phyloP scores from a whole-genome alignment of 176 grass and related monocot species.

The Oryza glaberrima region DNA sequence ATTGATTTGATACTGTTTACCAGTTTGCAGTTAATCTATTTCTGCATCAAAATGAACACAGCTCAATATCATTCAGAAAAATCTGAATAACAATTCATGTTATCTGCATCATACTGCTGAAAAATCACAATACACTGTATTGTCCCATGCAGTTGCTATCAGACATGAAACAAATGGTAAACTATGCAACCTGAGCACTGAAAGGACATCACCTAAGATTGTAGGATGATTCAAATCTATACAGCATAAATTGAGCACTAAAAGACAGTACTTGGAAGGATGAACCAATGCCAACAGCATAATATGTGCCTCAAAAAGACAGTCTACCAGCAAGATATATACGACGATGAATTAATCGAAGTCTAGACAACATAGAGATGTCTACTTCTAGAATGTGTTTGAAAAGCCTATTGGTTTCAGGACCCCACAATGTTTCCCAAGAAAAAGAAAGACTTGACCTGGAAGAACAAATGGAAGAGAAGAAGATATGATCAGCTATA shows the following conservation, averaged over 20 bases:
- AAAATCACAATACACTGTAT: too few relatives aligned
- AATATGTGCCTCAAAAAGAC: not conserved
- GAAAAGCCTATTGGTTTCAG: slow-evolving; percentile 11
- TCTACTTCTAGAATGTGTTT: slow-evolving; percentile 39
- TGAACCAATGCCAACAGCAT: slow-evolving; percentile 12
- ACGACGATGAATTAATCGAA: slow-evolving; percentile 5
- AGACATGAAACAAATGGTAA: not conserved
- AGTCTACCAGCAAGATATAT: not conserved
- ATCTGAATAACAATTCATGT: not conserved
- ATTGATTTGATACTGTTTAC: not conserved
- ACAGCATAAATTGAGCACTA: not conserved
- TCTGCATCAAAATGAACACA: not conserved
- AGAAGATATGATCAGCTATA: slow-evolving; percentile 33
- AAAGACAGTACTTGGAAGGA: slow-evolving; percentile 25
- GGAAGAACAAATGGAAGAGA: slow-evolving; percentile 32
- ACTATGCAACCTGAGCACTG: not conserved
- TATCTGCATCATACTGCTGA: not conserved
- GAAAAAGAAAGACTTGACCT: not conserved
- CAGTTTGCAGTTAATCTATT: not conserved
- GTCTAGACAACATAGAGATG: slow-evolving; percentile 26
- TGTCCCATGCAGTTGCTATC: not conserved
- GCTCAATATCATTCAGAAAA: slow-evolving; percentile 17
- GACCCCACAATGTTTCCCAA: slow-evolving; percentile 18
- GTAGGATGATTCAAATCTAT: slow-evolving; percentile 3
- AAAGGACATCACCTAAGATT: slow-evolving; percentile 23